Evolutionary conservation across 2,329 filamentous ascomycete species (phyloP).

Genomic region (Colletotrichum gloeosporioides): DNA sequence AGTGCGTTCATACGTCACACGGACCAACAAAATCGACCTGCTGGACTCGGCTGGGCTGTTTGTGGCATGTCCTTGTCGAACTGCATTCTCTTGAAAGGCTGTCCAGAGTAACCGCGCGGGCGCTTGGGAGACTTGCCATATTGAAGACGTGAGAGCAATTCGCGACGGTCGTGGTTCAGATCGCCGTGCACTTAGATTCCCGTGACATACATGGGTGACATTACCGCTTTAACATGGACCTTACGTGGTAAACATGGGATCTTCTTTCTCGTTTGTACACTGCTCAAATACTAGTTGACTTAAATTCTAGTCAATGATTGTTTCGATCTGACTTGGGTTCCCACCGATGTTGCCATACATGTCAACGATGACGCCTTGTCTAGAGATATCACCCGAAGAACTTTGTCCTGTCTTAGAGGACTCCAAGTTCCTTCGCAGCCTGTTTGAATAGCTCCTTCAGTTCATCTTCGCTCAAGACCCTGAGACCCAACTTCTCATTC

Average conservation of each 20-base stretch:
- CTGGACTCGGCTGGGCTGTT: neutral
- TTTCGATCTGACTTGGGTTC: too few species aligned
- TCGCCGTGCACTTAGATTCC: accelerated
- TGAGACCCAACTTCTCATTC: neutral
- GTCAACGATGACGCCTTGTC: neutral
- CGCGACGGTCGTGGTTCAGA: neutral
- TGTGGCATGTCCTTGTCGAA: neutral
- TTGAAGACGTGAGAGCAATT: neutral
- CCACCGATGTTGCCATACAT: neutral
- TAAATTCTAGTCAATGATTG: neutral
- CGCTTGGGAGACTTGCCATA: accelerated
- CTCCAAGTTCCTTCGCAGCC: neutral
- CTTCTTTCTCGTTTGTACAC: neutral
- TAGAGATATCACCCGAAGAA: accelerated
- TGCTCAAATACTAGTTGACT: too few species aligned
- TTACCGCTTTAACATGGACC: neutral
- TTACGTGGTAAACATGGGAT: accelerated
- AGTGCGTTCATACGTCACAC: neutral
- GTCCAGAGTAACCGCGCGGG: neutral
- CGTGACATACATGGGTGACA: neutral
- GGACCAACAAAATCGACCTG: neutral
- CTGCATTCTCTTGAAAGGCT: neutral
- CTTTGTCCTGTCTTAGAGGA: accelerated
- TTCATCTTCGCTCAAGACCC: neutral
- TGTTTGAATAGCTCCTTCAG: neutral